Conservation (phyloP, 2,329 filamentous ascomycete genomes). For the Fusarium chaquense region DNA sequence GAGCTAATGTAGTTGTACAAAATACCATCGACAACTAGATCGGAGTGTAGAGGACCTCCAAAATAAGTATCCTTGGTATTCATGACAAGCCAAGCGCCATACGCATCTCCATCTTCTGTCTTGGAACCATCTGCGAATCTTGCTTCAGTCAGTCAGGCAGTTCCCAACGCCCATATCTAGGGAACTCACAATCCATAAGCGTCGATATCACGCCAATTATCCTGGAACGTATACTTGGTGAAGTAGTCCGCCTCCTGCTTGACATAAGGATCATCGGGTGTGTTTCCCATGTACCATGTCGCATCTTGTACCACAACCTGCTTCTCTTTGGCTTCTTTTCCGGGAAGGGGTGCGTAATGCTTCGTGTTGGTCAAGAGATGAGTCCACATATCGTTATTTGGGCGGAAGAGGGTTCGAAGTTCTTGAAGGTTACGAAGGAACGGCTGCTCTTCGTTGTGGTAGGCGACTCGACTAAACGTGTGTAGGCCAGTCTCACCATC, state of each 20-base stretch:
- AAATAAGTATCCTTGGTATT: conserved; percentile 74
- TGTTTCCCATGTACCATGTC: conserved; percentile 70
- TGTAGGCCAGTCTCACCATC: conserved; percentile 73
- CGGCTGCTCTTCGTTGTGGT: conserved; percentile 68
- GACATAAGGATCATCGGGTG: conserved; percentile 66
- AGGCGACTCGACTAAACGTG: conserved; percentile 69
- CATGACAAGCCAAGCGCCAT: conserved; percentile 73
- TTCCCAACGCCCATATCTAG: rapidly evolving
- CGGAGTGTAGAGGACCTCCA: conserved; percentile 71
- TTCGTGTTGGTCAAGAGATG: conserved; percentile 69
- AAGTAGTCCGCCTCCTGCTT: conserved; percentile 70
- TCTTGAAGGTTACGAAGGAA: conserved; percentile 71
- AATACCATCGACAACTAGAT: conserved; percentile 73
- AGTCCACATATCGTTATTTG: conserved; percentile 70
- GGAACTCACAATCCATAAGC: conserved; percentile 63
- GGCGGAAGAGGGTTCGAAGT: conserved; percentile 71
- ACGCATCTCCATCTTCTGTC: conserved; percentile 64
- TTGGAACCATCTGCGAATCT: conserved; percentile 54
- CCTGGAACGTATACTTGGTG: conserved; percentile 74
- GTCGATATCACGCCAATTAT: conserved; percentile 68
- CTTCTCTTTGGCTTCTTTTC: conserved; percentile 52
- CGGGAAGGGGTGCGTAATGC: conserved; percentile 63
- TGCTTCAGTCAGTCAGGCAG: conserved; percentile 8
- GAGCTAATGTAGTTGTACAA: conserved; percentile 73
- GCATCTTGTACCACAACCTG: conserved; percentile 71